phyloP scores from a whole-genome alignment of 768 basidiomycete species.

The Tephrocybe sp. region DNA sequence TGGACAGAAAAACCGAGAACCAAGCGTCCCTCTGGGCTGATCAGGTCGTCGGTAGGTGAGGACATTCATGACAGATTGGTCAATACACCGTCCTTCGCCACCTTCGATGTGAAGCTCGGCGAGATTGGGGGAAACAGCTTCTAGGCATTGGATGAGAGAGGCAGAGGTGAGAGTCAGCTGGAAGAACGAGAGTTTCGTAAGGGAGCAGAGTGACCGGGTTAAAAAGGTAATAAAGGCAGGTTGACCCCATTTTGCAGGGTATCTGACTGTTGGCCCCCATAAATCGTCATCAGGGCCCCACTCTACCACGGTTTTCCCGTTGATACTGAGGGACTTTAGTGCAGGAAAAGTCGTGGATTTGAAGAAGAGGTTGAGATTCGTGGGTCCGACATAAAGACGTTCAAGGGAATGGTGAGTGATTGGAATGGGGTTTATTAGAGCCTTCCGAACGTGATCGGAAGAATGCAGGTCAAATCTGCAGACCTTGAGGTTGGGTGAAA shows the following conservation, averaged over 20 bases:
- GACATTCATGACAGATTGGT: neutral
- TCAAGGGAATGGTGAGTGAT: constrained; percentile 1
- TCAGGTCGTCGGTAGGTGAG: neutral
- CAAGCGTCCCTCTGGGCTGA: neutral
- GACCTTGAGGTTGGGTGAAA: neutral
- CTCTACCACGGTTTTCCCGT: neutral
- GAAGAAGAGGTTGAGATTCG: constrained; percentile 9
- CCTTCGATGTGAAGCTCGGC: constrained; percentile 6
- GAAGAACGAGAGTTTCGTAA: neutral
- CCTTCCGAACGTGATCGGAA: neutral
- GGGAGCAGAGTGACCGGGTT: neutral
- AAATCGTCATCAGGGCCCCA: neutral
- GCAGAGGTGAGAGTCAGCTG: neutral
- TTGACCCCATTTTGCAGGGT: constrained; percentile 2
- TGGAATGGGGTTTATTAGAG: neutral
- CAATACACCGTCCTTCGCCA: neutral
- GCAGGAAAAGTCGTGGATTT: constrained; percentile 5
- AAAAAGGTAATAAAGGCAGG: neutral
- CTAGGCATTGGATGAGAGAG: constrained; percentile 2
- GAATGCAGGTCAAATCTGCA: neutral
- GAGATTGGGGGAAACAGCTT: neutral
- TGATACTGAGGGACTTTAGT: constrained; percentile 6
- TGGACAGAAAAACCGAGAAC: neutral
- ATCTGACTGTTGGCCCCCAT: neutral
- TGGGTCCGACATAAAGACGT: constrained; percentile 4